A percentile compares a stretch with the other conserved stretches of the same genome.
phyloP scores from a whole-genome alignment of 2,329 filamentous ascomycete genomes.

The Teratosphaeria destructans region DNA sequence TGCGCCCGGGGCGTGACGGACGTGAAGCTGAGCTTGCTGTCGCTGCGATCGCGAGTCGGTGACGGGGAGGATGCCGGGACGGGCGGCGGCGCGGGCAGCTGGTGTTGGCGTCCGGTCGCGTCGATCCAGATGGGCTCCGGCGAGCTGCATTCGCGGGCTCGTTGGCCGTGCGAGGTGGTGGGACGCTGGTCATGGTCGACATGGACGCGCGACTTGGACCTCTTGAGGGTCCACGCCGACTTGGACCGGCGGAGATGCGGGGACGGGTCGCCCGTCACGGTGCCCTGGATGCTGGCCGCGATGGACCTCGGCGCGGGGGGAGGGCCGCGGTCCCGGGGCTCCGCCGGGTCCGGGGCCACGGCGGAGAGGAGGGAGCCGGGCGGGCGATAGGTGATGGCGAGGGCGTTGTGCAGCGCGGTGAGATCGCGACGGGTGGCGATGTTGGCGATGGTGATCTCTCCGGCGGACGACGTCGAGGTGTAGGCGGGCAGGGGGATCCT shows the following conservation, averaged over 20 bases:
- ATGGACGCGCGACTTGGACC: not conserved
- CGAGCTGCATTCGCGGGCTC: constrained; percentile 34
- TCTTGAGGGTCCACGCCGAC: not conserved
- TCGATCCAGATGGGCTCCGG: constrained; percentile 58
- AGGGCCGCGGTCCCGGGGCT: not conserved
- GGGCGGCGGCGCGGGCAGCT: constrained; percentile 55
- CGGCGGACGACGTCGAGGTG: constrained; percentile 42
- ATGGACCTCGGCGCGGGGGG: not conserved
- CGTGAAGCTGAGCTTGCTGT: constrained; percentile 6
- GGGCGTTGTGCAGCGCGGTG: constrained; percentile 52
- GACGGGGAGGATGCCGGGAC: constrained; percentile 50
- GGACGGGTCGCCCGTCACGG: constrained; percentile 17
- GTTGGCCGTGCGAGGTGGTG: not conserved
- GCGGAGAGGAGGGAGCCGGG: constrained; percentile 35
- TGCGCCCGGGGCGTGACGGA: not conserved
- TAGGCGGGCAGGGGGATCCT: constrained; percentile 46
- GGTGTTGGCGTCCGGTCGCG: constrained; percentile 50
- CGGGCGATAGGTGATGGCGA: constrained; percentile 62
- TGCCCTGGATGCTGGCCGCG: constrained; percentile 9
- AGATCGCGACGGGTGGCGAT: constrained; percentile 52
- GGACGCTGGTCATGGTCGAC: not conserved
- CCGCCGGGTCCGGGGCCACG: constrained; percentile 15
- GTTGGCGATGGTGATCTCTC: constrained; percentile 62
- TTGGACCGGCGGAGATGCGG: not conserved
- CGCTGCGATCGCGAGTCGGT: not conserved